Evolutionary conservation across 768 basidiomycete genomes (phyloP), one percentile per base, ranked within the genome.

Genomic region (Collybia sp.): DNA sequence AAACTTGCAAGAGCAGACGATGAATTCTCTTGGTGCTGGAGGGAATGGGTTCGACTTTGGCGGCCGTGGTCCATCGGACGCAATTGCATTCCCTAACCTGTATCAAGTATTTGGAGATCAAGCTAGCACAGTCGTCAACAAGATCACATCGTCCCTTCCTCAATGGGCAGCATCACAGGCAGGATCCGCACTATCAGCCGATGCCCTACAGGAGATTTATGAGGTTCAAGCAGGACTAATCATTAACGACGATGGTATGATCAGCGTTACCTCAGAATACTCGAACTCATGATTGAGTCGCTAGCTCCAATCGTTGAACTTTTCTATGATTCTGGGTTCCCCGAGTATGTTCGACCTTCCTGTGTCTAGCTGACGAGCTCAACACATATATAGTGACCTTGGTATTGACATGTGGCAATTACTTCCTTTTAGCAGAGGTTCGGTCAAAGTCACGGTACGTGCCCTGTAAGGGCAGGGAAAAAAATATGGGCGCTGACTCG

Each of bases 1-100:
- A 59, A 80, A 82, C 55, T 67, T 82, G 18, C 79, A 80, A 56
- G 79, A 80, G 5, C 44, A 73, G 68, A 65, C 73, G 5, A 69
- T 72, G 65, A 72, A 63, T 53, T 58, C 61, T 2, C 61, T 75
- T 16, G 73, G 73, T 15, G 69, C 67, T 2, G 45, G 53, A 20
- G 61, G 66, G n/a, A 71, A 68, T 40, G 67, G 68, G 3, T 75
- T 71, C 47, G 53, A 74, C 43, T 40, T 52, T 2, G 68, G 63
- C 15, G 76, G 76, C 5, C 35, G 57, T 18, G 76, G 76, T 0
- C 76, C 76, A 6, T 69, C 70, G 10, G 66, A 78, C 51, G 65
- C 63, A 25, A 78, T 80, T 42, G 77, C 76, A 0, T 79, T 51
- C 54, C 77, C 77, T 10, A 78, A 76, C 53, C 49, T 79, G 16